Evolutionary conservation across 768 basidiomycete species (phyloP).

Genomic region (Chlorophyllum brunneum): DNA sequence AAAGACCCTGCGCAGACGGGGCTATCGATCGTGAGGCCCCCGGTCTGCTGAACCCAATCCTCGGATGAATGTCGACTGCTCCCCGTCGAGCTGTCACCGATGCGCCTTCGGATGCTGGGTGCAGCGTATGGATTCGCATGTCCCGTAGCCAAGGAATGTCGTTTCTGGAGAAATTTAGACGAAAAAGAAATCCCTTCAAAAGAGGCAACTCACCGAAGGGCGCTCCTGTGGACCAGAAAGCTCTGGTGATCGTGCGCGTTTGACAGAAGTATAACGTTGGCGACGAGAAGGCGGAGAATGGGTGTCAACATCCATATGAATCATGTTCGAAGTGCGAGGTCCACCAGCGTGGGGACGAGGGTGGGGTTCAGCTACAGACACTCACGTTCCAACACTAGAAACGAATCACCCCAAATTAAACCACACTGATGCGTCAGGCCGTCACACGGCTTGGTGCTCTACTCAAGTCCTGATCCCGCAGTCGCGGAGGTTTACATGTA

Average conservation of each 20-base stretch:
- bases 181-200: neutral
- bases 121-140: conserved; percentile 3
- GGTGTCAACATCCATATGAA: conserved; percentile 57
- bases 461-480: too few relatives aligned
- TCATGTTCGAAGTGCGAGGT: conserved; percentile 21
- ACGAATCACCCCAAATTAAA: neutral
- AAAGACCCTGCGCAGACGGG: conserved; percentile 27
- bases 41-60: conserved; percentile 74
- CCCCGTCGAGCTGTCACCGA: conserved; percentile 23
- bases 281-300: conserved; percentile 33
- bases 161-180: conserved; percentile 45
- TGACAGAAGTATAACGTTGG: conserved; percentile 29
- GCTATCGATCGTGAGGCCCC: conserved; percentile 62
- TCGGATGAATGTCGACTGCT: conserved; percentile 48
- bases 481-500: neutral
- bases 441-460: neutral
- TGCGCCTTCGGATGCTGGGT: conserved; percentile 12
- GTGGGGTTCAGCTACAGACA: neutral
- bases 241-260: conserved; percentile 63
- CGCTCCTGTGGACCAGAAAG: conserved; percentile 38
- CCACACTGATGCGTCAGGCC: neutral
- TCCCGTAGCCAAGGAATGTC: conserved; percentile 37
- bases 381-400: neutral
- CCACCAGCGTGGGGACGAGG: conserved; percentile 7
- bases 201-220: conserved; percentile 42